A percentile compares a stretch with the other conserved stretches of the same genome.
Evolutionary conservation across 257 asterid genomes (phyloP).

Genomic region (Plectranthus barbatus): DNA sequence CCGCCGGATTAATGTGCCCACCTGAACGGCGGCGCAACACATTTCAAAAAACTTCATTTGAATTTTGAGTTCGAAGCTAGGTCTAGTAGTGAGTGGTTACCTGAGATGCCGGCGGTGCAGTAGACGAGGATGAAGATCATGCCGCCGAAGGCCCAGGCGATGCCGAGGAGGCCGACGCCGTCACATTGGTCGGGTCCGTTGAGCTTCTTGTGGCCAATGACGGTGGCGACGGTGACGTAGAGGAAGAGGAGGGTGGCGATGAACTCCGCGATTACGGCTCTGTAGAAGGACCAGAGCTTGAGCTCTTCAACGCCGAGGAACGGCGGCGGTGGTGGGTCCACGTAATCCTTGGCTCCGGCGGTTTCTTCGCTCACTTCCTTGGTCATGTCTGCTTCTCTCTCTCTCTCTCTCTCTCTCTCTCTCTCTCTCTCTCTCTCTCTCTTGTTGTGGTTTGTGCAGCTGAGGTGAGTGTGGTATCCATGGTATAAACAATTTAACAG

Average conservation of each 20-base stretch:
- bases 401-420: too few relatives aligned
- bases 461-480: neutral
- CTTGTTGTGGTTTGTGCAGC: neutral
- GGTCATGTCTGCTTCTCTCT: slow-evolving; percentile 40
- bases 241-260: too few relatives aligned
- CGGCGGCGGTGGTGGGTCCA: slow-evolving; percentile 92
- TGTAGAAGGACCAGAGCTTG: too few relatives aligned
- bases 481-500: slow-evolving; percentile 17
- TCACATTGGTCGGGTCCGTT: slow-evolving; percentile 55
- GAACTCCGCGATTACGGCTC: too few relatives aligned
- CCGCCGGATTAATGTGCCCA: too few relatives aligned
- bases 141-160: slow-evolving; percentile 98
- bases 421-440: neutral
- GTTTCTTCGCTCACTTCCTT: slow-evolving; percentile 70
- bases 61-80: too few relatives aligned
- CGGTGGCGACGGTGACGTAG: too few relatives aligned
- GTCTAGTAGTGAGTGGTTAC: slow-evolving; percentile 8
- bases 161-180: slow-evolving; percentile 88
- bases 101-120: slow-evolving; percentile 93
- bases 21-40: too few relatives aligned
- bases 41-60: too few relatives aligned
- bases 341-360: slow-evolving; percentile 60
- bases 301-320: slow-evolving; percentile 49
- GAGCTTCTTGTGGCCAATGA: slow-evolving; percentile 69
- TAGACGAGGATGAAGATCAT: too few relatives aligned